Base-by-base conservation (phyloP, 805 yeast genomes). In the Pichia scutulata region DNA sequence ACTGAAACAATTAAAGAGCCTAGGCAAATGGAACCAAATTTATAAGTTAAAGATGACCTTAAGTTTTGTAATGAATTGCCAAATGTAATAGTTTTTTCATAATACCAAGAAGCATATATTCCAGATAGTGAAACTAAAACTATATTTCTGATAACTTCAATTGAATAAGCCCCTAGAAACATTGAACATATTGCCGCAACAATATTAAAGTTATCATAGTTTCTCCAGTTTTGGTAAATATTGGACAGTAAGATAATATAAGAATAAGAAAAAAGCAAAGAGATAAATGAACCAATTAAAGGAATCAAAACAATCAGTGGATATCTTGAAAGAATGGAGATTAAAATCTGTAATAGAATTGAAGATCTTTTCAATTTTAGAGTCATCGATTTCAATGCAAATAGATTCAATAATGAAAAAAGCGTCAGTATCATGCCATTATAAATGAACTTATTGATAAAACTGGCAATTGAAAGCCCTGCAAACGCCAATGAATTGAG, bases 101-200 rank as follows among this genome's bases (percentile, higher is more conserved):
- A 90, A 66, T 86, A 89, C 96, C 97, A 89, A 10, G 89, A 80
- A 12, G 96, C 96, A 63, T 78, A 89, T 24, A 89, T 80, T 22
- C 95, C 95, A 28, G 93, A 77, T 40, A 87, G 81, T 0, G 92
- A 79, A 21, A 84, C 82, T 61, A 89, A 93, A 39, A 88, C 80
- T 14, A 86, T 75, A 57, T 85, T 87, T 69, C 82, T 81, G 54
- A 86, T 72, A 21, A 88, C 92, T 64, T 88, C 96, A 14, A 92
- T 74, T 53, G 88, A 83, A 64, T 82, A 85, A 63, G 78, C 88
- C 14, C 95, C 95, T 7, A 93, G 86, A 65, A 88, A 86, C 57
- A 88, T 82, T 12, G 85, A 80, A 64, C 78, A 82, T 30, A 87
- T 84, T 86, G 61, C 86, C 2, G 23, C 21, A n/a, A 41, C 16